Base-by-base conservation (phyloP, 2,329 filamentous ascomycete species). In the Diplodia sapinea region DNA sequence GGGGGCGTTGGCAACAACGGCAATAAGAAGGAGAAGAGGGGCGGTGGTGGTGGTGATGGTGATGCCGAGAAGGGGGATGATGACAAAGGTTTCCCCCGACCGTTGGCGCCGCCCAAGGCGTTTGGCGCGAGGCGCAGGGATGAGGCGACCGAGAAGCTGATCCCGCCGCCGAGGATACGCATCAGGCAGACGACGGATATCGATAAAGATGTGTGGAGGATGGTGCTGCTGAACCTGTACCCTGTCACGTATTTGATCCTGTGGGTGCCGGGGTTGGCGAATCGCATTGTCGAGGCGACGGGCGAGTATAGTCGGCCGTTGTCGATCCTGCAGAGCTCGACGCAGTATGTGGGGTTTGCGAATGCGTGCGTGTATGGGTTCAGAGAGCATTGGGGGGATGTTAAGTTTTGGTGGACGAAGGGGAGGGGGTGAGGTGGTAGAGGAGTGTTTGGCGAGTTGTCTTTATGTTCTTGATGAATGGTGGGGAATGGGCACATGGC, bases 181-280 rank as follows among this genome's bases (percentile, higher is more conserved):
- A 63, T 63, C 43, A 51, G 59, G 47, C 59, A 51, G 47, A 51
- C 47, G 59, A 51, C 43, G n/a, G 50, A 51, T 11, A 51, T 63
- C n/a, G 59, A 63, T 9, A 51, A 40, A 31, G 73, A 75, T 15
- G 70, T 75, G 36, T 71, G 70, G 69, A 68, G 68, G 26, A 77
- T 77, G 74, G 57, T 77, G n/a, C 69, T 77, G 1, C 68, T 78
- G 15, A 78, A 77, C 64, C 72, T 74, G 15, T 79, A 79, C 47
- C 76, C 77, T 0, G 70, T 77, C n/a, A 69, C 74, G 1, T 79
- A 79, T 64, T 69, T 78, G 38, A 69, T 77, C 2, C 71, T 78
- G 4, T 78, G 76, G 76, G 68, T 75, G 11, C 76, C 76, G 0
- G 76, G 76, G 4, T 76, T 77, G 3, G 64, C 69, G n/a, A 73